These are phyloP conservation scores for Ogataea naganishii DNA, from an alignment of 805 yeast genomes.

Conservation along the genomic window DNA sequence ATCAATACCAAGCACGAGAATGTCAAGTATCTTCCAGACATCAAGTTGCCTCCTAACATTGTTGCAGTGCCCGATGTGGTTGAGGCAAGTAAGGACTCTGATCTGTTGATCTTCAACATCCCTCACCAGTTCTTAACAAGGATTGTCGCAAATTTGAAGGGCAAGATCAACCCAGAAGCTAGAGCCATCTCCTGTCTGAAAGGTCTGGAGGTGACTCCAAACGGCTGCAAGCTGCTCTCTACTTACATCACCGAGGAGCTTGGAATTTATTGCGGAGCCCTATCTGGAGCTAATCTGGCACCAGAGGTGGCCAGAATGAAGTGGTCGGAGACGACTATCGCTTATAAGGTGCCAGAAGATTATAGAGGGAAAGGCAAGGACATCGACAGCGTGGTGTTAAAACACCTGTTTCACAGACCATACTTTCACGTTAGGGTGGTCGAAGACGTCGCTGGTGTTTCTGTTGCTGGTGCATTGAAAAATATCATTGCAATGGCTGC, in stretches of 20 bases:
- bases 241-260: slow-evolving; percentile 71
- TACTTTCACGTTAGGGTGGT: slow-evolving; percentile 95
- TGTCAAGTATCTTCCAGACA: slow-evolving; percentile 88
- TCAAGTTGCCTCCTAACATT: slow-evolving; percentile 78
- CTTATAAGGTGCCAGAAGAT: slow-evolving; percentile 70
- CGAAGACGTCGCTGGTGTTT: slow-evolving; percentile 91
- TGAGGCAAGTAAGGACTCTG: slow-evolving; percentile 72
- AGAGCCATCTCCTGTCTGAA: slow-evolving; percentile 94
- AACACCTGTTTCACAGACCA: slow-evolving; percentile 88
- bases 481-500: slow-evolving; percentile 94
- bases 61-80: slow-evolving; percentile 80
- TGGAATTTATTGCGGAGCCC: slow-evolving; percentile 89
- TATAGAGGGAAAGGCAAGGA: slow-evolving; percentile 60
- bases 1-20: slow-evolving; percentile 89
- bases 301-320: slow-evolving; percentile 92
- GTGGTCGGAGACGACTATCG: slow-evolving; percentile 98
- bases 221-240: slow-evolving; percentile 80
- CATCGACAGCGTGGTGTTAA: slow-evolving; percentile 63
- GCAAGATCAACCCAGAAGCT: slow-evolving; percentile 57
- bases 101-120: slow-evolving; percentile 84
- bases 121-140: slow-evolving; percentile 93
- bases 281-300: slow-evolving; percentile 95
- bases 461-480: slow-evolving; percentile 94
- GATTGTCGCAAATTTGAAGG: slow-evolving; percentile 68
- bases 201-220: slow-evolving; percentile 82